Percentiles rank a stretch among this genome's conserved stretches.
These are phyloP conservation scores for Boletus barrowsii DNA, from an alignment of 768 basidiomycete species.

Conservation along the genomic window DNA sequence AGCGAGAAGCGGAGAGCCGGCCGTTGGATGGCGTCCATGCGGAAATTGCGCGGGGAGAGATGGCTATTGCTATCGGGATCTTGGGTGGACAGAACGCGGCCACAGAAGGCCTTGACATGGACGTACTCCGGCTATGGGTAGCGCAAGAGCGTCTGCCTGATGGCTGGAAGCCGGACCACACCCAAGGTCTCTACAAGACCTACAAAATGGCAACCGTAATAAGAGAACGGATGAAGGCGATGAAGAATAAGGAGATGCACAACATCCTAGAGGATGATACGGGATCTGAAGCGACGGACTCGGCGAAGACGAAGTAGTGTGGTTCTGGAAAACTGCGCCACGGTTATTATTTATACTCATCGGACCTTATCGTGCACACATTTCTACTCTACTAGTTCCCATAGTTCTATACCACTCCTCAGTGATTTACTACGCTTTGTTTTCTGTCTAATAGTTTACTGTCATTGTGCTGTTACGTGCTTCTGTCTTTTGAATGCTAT, in stretches of 20 bases:
- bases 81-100: constrained; percentile 32
- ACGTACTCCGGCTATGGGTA: constrained; percentile 50
- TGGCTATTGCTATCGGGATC: constrained; percentile 60
- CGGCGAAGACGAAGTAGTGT: constrained; percentile 19
- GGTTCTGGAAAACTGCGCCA: not conserved
- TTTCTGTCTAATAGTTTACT: too few species aligned
- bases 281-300: not conserved
- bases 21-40: constrained; percentile 46
- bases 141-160: constrained; percentile 49
- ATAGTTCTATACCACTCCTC: not conserved
- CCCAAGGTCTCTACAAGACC: constrained; percentile 28
- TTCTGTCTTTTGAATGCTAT: too few species aligned
- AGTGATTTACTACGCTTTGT: too few species aligned
- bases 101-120: constrained; percentile 42
- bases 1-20: constrained; percentile 45
- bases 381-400: not conserved
- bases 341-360: not conserved
- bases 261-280: constrained; percentile 20
- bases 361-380: not conserved
- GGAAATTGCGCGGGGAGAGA: constrained; percentile 66
- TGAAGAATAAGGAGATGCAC: constrained; percentile 15
- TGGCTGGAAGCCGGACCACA: constrained; percentile 32
- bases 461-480: too few species aligned
- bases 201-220: constrained; percentile 29
- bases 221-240: constrained; percentile 26